Evolutionary conservation across 768 basidiomycete genomes (phyloP).

Genomic region (Suillus sp.): DNA sequence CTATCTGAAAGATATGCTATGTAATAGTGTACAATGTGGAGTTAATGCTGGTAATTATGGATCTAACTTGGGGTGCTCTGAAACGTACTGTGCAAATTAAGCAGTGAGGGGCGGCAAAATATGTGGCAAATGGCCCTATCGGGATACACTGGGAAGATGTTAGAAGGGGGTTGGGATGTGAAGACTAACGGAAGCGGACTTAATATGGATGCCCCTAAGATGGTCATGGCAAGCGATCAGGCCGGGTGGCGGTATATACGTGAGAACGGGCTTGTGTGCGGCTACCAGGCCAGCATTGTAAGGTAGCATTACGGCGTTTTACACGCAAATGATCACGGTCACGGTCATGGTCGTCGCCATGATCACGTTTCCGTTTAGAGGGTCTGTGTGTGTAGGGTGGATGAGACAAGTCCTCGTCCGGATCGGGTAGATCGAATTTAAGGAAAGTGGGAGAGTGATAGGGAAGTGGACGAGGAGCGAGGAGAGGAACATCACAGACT

Average conservation of each 20-base stretch:
- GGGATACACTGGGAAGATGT: not conserved
- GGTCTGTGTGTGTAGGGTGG: conserved; percentile 63
- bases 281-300: conserved; percentile 19
- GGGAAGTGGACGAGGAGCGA: conserved; percentile 68
- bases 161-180: not conserved
- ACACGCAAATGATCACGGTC: conserved; percentile 13
- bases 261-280: conserved; percentile 1
- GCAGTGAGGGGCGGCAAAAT: conserved; percentile 3
- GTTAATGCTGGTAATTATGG: conserved; percentile 5
- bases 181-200: not conserved
- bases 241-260: conserved; percentile 5
- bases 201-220: conserved; percentile 5
- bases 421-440: conserved; percentile 66
- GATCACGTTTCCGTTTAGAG: conserved; percentile 55
- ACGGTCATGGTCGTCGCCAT: conserved; percentile 20
- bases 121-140: conserved; percentile 3
- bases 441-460: conserved; percentile 72
- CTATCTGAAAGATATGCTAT: conserved; percentile 9
- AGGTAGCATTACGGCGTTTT: conserved; percentile 32
- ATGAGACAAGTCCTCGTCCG: conserved; percentile 69
- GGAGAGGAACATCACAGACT: conserved; percentile 66
- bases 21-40: conserved; percentile 11
- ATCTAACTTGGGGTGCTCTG: not conserved
- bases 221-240: conserved; percentile 6
- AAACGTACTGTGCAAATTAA: conserved; percentile 9